Evolutionary conservation across 2,329 filamentous ascomycete genomes (phyloP), one percentile per base, ranked within the genome.

Genomic region (Rachicladosporium sp.): DNA sequence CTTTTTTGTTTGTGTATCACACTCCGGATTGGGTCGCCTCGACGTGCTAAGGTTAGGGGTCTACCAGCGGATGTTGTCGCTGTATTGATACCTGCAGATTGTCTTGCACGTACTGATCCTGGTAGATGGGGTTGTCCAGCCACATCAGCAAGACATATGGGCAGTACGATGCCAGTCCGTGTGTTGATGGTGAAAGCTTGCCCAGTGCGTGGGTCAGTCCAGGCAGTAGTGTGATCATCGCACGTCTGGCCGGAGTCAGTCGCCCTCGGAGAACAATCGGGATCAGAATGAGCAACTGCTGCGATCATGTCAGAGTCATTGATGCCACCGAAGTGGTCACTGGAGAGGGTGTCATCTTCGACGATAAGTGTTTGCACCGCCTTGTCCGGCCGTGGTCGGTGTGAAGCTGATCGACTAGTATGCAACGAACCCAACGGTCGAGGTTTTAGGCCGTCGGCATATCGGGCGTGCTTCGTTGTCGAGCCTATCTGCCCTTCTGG

Each of bases 151-250:
- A 7, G 23, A 27, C 23, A 27, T 27, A 8, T 27, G 7, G 46
- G 47, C 29, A 53, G 34, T 0, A 63, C 55, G 11, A 61, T 58
- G 1, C 76, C 78, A 7, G 75, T 80, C 12, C 70, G 66, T 4
- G 64, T 51, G 46, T 79, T 72, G n/a, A 82, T 55, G 2, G 63
- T 40, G 34, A 66, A 67, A 1, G 48, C 62, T 42, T 70, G 60
- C 46, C 69, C 71, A 1, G 75, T 82, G 6, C 60, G 50, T 0
- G 79, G 78, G 48, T 86, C 74, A 1, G 63, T 65, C 81, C 81
- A 86, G 10, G 59, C 43, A 0, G 75, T 53, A 1, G 60, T 55
- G n/a, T 54, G 53, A 36, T 65, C 64, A 30, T 50, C 45, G 15
- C 21, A 12, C 9, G 11, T 29, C 7, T 12, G 3, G 7, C 9